phyloP scores from a whole-genome alignment of 176 grass and related monocot species.

The Musa schizocarpa region DNA sequence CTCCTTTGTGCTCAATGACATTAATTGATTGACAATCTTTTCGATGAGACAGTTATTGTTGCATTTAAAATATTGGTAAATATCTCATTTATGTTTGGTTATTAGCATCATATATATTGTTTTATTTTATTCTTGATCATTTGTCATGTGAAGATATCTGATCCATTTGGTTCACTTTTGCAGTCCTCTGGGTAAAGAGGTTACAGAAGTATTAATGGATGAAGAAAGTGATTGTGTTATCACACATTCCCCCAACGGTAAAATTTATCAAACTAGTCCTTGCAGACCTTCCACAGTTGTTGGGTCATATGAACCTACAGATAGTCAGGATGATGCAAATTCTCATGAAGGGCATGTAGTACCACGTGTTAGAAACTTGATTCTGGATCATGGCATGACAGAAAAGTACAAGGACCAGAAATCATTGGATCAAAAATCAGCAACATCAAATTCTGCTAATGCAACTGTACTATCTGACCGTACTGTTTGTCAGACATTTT shows the following conservation, averaged over 20 bases:
- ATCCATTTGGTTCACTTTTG: constrained; percentile 1
- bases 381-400: constrained; percentile 9
- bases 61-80: too few species aligned
- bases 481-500: constrained; percentile 17
- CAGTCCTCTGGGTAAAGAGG: constrained; percentile 61
- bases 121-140: background rate
- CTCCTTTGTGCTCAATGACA: too few species aligned
- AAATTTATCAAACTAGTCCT: constrained; percentile 11
- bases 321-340: constrained; percentile 7
- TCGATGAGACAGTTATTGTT: too few species aligned
- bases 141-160: background rate
- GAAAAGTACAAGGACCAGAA: constrained; percentile 22
- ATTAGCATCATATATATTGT: background rate
- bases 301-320: background rate
- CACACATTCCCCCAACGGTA: constrained; percentile 34
- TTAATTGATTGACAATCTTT: too few species aligned
- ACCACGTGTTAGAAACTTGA: constrained; percentile 16
- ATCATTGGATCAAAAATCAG: constrained; percentile 29
- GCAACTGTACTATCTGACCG: constrained; percentile 16
- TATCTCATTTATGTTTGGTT: background rate
- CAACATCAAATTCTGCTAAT: constrained; percentile 21
- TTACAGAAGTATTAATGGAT: constrained; percentile 41
- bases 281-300: background rate
- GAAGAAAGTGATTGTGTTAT: constrained; percentile 52
- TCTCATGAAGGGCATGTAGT: background rate